phyloP scores from a whole-genome alignment of 169 alveolate species.

The Eimeria praecox region DNA sequence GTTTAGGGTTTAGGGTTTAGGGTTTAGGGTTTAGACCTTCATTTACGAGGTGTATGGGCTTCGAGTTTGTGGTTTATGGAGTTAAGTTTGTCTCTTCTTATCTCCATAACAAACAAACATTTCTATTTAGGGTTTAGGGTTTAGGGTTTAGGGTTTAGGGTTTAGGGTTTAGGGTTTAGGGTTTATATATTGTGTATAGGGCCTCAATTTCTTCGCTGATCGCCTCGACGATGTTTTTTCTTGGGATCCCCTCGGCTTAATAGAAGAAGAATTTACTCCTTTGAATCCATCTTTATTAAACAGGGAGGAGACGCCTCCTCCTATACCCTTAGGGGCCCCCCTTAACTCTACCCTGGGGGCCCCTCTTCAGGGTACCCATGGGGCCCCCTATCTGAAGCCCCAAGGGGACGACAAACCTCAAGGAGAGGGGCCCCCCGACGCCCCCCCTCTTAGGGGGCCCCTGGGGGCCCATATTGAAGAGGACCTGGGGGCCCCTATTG shows the following conservation, averaged over 20 bases:
- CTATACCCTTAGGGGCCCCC: neutral
- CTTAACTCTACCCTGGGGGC: neutral
- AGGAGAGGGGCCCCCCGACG: too few relatives aligned
- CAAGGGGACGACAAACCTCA: neutral
- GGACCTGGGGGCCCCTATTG: neutral
- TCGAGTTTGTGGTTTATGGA: neutral
- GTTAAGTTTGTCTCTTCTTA: too few relatives aligned
- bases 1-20: neutral
- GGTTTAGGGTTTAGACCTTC: too few relatives aligned
- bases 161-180: neutral
- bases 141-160: neutral
- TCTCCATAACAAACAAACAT: neutral
- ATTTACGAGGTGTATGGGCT: neutral
- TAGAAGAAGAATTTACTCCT: neutral
- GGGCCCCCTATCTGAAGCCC: too few relatives aligned
- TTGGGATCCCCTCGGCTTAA: neutral
- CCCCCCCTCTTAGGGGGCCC: neutral
- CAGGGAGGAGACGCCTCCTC: too few relatives aligned
- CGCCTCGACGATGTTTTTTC: neutral
- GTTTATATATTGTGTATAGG: constrained; percentile 10
- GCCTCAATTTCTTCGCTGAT: neutral
- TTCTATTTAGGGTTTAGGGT: neutral
- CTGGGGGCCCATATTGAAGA: neutral
- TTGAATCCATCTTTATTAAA: neutral
- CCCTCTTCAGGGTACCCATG: neutral